Evolutionary conservation across 805 yeast genomes (phyloP).

Genomic region (Maudiozyma turicensis): DNA sequence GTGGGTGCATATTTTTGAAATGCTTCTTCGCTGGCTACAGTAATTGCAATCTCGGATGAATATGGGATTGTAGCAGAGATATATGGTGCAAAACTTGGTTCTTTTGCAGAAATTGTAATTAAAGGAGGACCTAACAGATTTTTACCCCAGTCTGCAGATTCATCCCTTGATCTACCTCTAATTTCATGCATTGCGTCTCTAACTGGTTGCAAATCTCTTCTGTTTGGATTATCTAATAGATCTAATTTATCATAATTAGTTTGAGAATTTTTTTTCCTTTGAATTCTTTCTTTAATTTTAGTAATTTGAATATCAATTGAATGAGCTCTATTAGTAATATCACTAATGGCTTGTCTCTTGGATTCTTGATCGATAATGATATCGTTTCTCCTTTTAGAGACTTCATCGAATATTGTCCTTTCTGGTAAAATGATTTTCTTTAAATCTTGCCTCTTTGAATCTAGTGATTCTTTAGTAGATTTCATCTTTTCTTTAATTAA

Average conservation of each 20-base stretch:
- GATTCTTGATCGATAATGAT: constrained; percentile 14
- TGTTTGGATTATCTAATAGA: constrained; percentile 30
- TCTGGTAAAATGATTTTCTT: constrained; percentile 11
- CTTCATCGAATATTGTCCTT: constrained; percentile 7
- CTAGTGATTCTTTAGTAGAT: constrained; percentile 6
- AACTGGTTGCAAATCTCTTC: constrained; percentile 25
- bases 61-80: constrained; percentile 49
- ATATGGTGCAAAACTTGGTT: constrained; percentile 41
- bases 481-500: constrained; percentile 11
- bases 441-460: constrained; percentile 5
- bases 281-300: constrained; percentile 28
- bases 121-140: constrained; percentile 67
- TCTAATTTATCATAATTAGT: constrained; percentile 43
- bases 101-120: constrained; percentile 47
- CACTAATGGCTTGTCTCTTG: constrained; percentile 12
- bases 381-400: constrained; percentile 16
- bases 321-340: constrained; percentile 23
- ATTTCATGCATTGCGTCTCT: constrained; percentile 26
- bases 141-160: constrained; percentile 29
- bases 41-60: constrained; percentile 50
- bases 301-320: constrained; percentile 35
- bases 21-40: constrained; percentile 45
- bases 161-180: constrained; percentile 23
- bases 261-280: constrained; percentile 30
- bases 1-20: constrained; percentile 37